Percentiles rank a stretch among this genome's conserved stretches.
Conservation (phyloP, 108 stramenopile species). For the Skeletonema grethae region DNA sequence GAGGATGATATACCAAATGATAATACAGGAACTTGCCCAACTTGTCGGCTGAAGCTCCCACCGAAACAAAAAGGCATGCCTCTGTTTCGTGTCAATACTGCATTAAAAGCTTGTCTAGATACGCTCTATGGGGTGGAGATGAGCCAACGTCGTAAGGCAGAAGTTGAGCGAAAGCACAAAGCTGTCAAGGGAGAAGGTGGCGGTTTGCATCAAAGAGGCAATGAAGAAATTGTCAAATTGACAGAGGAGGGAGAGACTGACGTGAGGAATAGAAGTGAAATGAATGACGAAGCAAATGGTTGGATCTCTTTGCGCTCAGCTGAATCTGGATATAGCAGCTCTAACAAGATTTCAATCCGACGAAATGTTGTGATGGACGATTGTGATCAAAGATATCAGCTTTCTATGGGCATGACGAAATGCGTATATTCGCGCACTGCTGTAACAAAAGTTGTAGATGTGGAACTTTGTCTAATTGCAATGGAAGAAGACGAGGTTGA, state of each 20-base stretch:
- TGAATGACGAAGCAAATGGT: conserved; percentile 29
- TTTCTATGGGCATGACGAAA: conserved; percentile 46
- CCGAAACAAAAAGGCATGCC: background rate
- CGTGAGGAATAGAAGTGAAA: background rate
- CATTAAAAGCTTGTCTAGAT: conserved; percentile 54
- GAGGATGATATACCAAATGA: conserved; percentile 14
- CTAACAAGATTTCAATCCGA: conserved; percentile 30
- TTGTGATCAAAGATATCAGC: conserved; percentile 57
- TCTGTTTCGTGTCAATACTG: conserved; percentile 42
- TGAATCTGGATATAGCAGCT: background rate
- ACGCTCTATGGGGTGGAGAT: conserved; percentile 49
- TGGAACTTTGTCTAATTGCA: conserved; percentile 55
- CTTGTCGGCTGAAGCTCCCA: conserved; percentile 42
- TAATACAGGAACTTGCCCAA: conserved; percentile 43
- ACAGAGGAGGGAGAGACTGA: conserved; percentile 25
- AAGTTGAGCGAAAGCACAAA: conserved; percentile 4
- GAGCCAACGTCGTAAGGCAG: conserved; percentile 38
- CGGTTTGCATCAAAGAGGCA: conserved; percentile 52
- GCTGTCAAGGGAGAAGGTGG: conserved; percentile 44
- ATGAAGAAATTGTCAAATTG: conserved; percentile 39
- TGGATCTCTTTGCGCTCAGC: conserved; percentile 20
- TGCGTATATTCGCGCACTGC: conserved; percentile 7
- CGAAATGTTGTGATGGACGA: conserved; percentile 62
- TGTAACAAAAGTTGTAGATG: conserved; percentile 19
- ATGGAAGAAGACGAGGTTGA: conserved; percentile 77